These are phyloP conservation scores for Plasmodium sp. DNA, from an alignment of 169 alveolate genomes.

Conservation along the genomic window DNA sequence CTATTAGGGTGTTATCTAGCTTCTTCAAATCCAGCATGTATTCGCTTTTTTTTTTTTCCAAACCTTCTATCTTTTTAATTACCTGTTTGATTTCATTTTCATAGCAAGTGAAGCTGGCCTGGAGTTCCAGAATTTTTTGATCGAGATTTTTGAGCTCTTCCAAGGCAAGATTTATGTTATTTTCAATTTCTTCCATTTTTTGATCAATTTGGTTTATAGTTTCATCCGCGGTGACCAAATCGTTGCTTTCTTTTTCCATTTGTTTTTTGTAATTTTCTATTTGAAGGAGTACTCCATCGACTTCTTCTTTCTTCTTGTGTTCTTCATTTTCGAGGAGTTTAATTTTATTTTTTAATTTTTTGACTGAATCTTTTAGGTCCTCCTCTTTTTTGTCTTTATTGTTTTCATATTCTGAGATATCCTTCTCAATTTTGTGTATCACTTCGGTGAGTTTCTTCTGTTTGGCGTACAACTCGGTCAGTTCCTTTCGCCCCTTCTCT, in stretches of 20 bases:
- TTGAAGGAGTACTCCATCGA: conserved; percentile 77
- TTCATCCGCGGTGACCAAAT: conserved; percentile 57
- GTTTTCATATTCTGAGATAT: conserved; percentile 77
- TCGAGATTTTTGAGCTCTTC: conserved; percentile 75
- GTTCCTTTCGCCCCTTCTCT: conserved; percentile 62
- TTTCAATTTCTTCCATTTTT: conserved; percentile 51
- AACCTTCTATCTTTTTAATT: conserved; percentile 75
- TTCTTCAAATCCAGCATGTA: conserved; percentile 76
- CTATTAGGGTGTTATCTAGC: conserved; percentile 77
- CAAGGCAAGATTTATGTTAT: conserved; percentile 29
- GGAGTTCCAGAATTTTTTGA: conserved; percentile 57
- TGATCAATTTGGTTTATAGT: conserved; percentile 43
- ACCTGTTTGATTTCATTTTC: conserved; percentile 77
- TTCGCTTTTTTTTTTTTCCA: conserved; percentile 77
- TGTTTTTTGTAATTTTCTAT: conserved; percentile 69
- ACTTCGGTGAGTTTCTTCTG: conserved; percentile 79
- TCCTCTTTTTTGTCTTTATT: conserved; percentile 78
- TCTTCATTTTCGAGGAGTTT: conserved; percentile 77
- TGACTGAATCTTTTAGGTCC: conserved; percentile 70
- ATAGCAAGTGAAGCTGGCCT: conserved; percentile 74
- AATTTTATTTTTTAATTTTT: conserved; percentile 76
- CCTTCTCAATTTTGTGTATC: conserved; percentile 77
- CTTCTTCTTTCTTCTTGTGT: conserved; percentile 73
- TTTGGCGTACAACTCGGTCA: conserved; percentile 73
- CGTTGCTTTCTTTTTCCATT: conserved; percentile 59